Conservation (phyloP, 345 rosid species). For the Eucalyptus brandiana region DNA sequence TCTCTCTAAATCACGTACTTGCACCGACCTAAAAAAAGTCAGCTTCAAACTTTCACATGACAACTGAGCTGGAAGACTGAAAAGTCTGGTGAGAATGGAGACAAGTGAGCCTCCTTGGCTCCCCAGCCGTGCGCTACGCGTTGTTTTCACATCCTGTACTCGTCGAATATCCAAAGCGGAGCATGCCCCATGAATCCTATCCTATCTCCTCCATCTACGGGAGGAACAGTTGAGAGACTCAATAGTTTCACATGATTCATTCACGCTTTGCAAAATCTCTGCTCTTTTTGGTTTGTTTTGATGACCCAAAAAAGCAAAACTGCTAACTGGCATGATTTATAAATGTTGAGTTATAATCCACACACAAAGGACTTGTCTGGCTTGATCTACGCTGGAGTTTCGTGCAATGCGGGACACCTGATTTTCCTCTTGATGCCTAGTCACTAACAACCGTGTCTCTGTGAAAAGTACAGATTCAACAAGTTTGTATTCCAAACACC, state of each 20-base stretch:
- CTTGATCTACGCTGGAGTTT: not conserved
- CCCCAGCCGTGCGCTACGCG: not conserved
- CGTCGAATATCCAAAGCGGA: not conserved
- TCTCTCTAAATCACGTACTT: not conserved
- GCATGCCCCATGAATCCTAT: not conserved
- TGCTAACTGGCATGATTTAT: not conserved
- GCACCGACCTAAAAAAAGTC: not conserved
- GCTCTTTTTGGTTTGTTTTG: not conserved
- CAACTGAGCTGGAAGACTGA: not conserved
- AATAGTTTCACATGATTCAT: not conserved
- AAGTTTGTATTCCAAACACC: not conserved
- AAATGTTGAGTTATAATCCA: not conserved
- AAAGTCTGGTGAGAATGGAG: not conserved
- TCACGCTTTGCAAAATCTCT: not conserved
- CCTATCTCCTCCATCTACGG: not conserved
- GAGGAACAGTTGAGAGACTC: not conserved
- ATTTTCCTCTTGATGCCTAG: not conserved
- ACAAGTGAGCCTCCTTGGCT: not conserved
- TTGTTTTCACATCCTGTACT: not conserved
- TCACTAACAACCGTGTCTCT: not conserved
- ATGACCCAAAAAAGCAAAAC: not conserved
- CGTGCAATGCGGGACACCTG: not conserved
- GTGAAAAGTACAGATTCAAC: not conserved
- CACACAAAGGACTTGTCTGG: not conserved
- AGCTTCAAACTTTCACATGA: not conserved